Percentiles rank a stretch among this genome's conserved stretches.
These are phyloP conservation scores for Cryptococcus sp. DNA, from an alignment of 1,284 basidiomycete genomes.

Conservation along the genomic window DNA sequence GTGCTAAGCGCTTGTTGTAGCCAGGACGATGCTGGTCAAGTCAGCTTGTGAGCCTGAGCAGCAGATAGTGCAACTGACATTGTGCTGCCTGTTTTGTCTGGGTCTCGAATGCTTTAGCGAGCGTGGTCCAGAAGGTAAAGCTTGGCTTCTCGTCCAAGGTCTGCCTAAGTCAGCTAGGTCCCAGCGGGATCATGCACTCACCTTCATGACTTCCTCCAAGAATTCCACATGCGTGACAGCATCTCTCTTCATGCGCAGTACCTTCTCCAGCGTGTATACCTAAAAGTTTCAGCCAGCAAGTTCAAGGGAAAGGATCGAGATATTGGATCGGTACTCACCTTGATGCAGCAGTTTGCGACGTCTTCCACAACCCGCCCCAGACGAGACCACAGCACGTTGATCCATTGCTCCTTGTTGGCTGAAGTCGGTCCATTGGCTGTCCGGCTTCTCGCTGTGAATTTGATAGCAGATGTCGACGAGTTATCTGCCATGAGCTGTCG, in stretches of 20 bases:
- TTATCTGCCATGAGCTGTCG: constrained; percentile 1
- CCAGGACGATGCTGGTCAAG: constrained; percentile 50
- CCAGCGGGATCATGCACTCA: constrained; percentile 27
- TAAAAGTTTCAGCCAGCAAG: constrained; percentile 31
- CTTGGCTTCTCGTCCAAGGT: constrained; percentile 84
- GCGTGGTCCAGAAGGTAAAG: constrained; percentile 79
- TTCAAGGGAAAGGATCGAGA: no score
- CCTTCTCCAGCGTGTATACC: constrained; percentile 93
- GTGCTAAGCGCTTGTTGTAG: constrained; percentile 77
- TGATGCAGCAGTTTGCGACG: constrained; percentile 83
- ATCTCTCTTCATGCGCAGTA: constrained; percentile 81
- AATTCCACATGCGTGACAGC: constrained; percentile 69
- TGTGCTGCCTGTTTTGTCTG: constrained; percentile 68
- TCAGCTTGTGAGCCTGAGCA: not conserved
- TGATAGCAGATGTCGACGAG: constrained; percentile 19
- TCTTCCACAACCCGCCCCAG: constrained; percentile 80
- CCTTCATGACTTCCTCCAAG: constrained; percentile 86
- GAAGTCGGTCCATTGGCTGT: constrained; percentile 73
- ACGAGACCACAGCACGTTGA: constrained; percentile 70
- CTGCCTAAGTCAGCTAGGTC: constrained; percentile 30
- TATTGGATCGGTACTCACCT: constrained; percentile 61
- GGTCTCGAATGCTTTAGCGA: constrained; percentile 72
- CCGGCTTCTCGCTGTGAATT: constrained; percentile 48
- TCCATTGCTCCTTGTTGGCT: constrained; percentile 73
- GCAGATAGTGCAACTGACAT: constrained; percentile 49